Percentiles rank a stretch among this genome's conserved stretches.
These are phyloP conservation scores for Thermothielavioides terrestris DNA, from an alignment of 495 filamentous ascomycete genomes.

Conservation along the genomic window DNA sequence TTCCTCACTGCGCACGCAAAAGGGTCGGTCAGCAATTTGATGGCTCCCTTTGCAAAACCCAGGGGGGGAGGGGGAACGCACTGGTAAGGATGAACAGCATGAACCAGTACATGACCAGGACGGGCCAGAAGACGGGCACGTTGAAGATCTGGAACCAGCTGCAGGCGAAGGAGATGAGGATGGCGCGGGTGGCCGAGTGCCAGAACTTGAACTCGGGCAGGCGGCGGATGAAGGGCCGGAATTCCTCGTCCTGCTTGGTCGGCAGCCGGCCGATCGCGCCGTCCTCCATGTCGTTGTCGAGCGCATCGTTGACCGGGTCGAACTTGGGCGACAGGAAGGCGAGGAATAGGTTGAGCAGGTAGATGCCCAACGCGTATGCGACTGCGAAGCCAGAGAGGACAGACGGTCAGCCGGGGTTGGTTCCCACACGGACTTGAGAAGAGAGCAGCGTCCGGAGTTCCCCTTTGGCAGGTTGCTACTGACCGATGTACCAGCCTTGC, in stretches of 20 bases:
- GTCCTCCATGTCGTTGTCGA: constrained; percentile 92
- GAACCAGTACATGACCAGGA: constrained; percentile 96
- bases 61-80: constrained; percentile 41
- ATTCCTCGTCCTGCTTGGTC: constrained; percentile 93
- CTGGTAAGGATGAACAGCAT: constrained; percentile 92
- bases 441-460: too few species aligned
- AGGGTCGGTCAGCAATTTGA: too few species aligned
- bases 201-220: constrained; percentile 99
- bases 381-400: constrained; percentile 59
- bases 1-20: constrained; percentile 85
- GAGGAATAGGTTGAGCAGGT: constrained; percentile 98
- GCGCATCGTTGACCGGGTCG: constrained; percentile 86
- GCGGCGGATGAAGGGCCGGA: constrained; percentile 89
- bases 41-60: too few species aligned
- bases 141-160: constrained; percentile 91
- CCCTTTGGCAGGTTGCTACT: constrained; percentile 15
- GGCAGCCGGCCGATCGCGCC: constrained; percentile 71
- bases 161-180: constrained; percentile 76
- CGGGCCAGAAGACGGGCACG: constrained; percentile 97
- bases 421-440: too few species aligned
- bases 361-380: constrained; percentile 95
- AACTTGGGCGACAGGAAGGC: constrained; percentile 98
- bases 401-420: constrained; percentile 7
- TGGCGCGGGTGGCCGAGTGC: constrained; percentile 84
- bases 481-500: constrained; percentile 99